These are phyloP conservation scores for Fusarium annulatum DNA, from an alignment of 2,329 filamentous ascomycete genomes.

Conservation along the genomic window DNA sequence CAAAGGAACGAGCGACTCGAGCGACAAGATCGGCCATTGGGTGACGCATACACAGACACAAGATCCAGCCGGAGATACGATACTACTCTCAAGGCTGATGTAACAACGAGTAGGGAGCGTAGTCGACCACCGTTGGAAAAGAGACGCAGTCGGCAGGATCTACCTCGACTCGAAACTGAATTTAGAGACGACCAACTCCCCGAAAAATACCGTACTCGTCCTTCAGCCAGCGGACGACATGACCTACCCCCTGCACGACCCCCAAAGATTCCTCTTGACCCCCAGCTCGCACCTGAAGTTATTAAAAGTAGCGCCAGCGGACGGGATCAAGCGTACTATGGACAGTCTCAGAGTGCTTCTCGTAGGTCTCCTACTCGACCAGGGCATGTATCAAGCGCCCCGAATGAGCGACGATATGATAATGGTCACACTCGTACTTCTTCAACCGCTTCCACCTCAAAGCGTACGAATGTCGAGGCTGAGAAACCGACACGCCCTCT, in stretches of 20 bases:
- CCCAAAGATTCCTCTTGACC: conserved; percentile 48
- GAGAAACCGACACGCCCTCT: conserved; percentile 43
- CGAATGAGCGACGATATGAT: conserved; percentile 44
- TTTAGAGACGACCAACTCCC: conserved; percentile 42
- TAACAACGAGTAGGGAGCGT: conserved; percentile 27
- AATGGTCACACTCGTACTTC: conserved; percentile 40
- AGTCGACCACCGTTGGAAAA: conserved; percentile 43
- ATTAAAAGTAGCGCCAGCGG: conserved; percentile 55
- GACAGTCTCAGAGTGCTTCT: conserved; percentile 24
- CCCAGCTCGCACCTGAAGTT: conserved; percentile 55
- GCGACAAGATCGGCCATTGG: conserved; percentile 19
- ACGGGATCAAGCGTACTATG: conserved; percentile 56
- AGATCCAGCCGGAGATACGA: conserved; percentile 28
- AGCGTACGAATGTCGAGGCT: conserved; percentile 46
- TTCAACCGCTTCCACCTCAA: conserved; percentile 44
- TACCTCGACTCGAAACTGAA: conserved; percentile 60
- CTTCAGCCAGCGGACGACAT: conserved; percentile 48
- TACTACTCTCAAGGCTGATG: conserved; percentile 30
- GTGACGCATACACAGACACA: conserved; percentile 21
- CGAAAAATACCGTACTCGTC: conserved; percentile 52
- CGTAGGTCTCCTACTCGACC: conserved; percentile 47
- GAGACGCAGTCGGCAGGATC: conserved; percentile 51
- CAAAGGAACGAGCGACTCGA: conserved; percentile 18
- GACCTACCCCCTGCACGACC: conserved; percentile 47
- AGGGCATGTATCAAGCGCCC: conserved; percentile 45